Evolutionary conservation across 441 rosid genomes (phyloP), one percentile per base, ranked within the genome.

Genomic region (Euphorbia schlechtendalii): DNA sequence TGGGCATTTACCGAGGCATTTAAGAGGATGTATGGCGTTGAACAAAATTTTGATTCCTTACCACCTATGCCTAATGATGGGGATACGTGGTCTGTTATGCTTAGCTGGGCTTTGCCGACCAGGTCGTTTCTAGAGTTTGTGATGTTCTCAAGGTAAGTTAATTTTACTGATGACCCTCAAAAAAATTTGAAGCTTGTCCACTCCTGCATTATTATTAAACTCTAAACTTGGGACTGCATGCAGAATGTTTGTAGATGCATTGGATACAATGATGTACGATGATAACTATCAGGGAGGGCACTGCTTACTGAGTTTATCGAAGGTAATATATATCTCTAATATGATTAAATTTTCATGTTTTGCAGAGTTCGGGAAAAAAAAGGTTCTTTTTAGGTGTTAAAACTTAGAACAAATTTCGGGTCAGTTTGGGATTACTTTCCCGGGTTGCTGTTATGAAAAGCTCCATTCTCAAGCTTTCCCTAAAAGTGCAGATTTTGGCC

Each of bases 241-340:
- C 82, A 94, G 97, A 76, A 92, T 91, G 91, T 89, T 95, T 67
- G 97, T 89, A 53, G 96, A 95, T 77, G 90, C 99, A 34, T 56
- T 95, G 80, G 99, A 95, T 73, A 84, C 86, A 67, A 87, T 86
- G 66, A 86, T 92, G 76, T 89, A 88, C 54, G 83, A 87, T 52
- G 94, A 86, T 71, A 96, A 91, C 82, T 88, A 83, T 70, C 81
- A 65, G 73, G 85, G 77, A 53, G 88, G 87, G 56, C 83, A 66
- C 53, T 94, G 97, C 75, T 86, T 79, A 78, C 81, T 90, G 64
- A 89, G 96, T 84, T 75, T 89, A 51, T 83, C 83, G 55, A 83
- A 81, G 87, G 97, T 94, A 83, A 72, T 3, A 4, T 36, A 3
- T 9, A 36, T 62, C 24, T 40, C 64, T 68, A 56, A n/a, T 38